Evolutionary conservation across 2,329 filamentous ascomycete species (phyloP), one percentile per base, ranked within the genome.

Genomic region (Akanthomyces dipterigenus): DNA sequence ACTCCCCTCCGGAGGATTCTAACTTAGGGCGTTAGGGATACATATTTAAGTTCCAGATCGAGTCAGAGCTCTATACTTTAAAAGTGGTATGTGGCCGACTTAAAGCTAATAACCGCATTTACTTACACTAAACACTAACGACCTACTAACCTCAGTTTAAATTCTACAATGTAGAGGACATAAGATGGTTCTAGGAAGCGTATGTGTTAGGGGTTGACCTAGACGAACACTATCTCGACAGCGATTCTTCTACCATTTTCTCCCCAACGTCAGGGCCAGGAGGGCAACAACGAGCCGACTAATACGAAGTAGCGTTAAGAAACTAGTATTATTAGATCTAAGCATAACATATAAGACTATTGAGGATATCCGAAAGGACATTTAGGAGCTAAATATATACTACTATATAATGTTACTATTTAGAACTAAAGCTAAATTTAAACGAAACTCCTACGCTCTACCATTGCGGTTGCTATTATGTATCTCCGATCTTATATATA

Each of bases 31-130:
- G 43, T 12, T 42, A 67, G 45, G 64, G 63, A 6, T 67, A 64
- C n/a, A 63, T 67, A 7, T 67, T 67, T 45, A 63, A 63, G 22
- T 65, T 62, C 4, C 55, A 20, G 2, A 66, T 67, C 16, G 54
- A 51, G 11, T 40, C 36, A 5, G 55, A 50, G 5, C 55, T 65
- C 31, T 68, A 68, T n/a, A 63, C 66, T 7, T 61, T 68, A 20
- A 68, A 68, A 56, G 64, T 68, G 4, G 65, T 66, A 62, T 51
- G 51, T 38, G 16, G 11, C 48, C n/a, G 22, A 38, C 11, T 16
- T 11, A 9, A 24, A 18, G 24, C 22, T 40, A 4, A n/a, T 38
- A 3, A 42, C 24, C 18, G 38, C 22, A 36, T n/a, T n/a, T n/a
- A 42, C 4, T 11, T 34, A 16, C 2, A 48, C 34, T 31, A 4